Conservation (phyloP, 495 filamentous ascomycete genomes). For the Patellaria atrata region DNA sequence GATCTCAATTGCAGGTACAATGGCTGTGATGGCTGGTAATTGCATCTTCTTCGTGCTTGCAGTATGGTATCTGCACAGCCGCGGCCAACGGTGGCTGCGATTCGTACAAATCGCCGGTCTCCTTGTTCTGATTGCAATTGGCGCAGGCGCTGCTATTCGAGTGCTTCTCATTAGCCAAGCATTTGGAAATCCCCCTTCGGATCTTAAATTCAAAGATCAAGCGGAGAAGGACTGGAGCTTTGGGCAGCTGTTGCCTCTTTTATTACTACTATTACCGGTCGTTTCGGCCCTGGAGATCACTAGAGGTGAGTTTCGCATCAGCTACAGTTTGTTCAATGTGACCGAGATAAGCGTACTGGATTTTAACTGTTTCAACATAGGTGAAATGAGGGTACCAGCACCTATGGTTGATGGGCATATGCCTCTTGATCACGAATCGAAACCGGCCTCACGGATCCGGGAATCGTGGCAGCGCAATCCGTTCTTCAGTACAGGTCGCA, state of each 20-base stretch:
- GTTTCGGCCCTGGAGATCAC: slow-evolving; percentile 40
- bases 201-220: slow-evolving; percentile 28
- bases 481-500: too few relatives aligned
- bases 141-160: slow-evolving; percentile 34
- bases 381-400: too few relatives aligned
- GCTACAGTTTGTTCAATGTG: too few relatives aligned
- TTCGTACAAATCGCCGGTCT: slow-evolving; percentile 33
- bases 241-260: slow-evolving; percentile 39
- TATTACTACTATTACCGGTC: slow-evolving; percentile 39
- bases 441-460: too few relatives aligned
- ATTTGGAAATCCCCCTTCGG: slow-evolving; percentile 30
- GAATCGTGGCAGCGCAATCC: too few relatives aligned
- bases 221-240: slow-evolving; percentile 44
- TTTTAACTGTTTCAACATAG: too few relatives aligned
- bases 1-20: slow-evolving; percentile 36
- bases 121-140: slow-evolving; percentile 34
- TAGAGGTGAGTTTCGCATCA: slow-evolving; percentile 32
- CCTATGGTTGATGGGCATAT: too few relatives aligned
- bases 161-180: slow-evolving; percentile 38
- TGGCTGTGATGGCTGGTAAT: slow-evolving; percentile 37
- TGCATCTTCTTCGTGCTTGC: slow-evolving; percentile 35
- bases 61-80: slow-evolving; percentile 41
- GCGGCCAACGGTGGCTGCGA: slow-evolving; percentile 31
- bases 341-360: too few relatives aligned
- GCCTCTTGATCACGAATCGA: too few relatives aligned